Conservation (phyloP, 257 asterid species). For the Striga asiatica region DNA sequence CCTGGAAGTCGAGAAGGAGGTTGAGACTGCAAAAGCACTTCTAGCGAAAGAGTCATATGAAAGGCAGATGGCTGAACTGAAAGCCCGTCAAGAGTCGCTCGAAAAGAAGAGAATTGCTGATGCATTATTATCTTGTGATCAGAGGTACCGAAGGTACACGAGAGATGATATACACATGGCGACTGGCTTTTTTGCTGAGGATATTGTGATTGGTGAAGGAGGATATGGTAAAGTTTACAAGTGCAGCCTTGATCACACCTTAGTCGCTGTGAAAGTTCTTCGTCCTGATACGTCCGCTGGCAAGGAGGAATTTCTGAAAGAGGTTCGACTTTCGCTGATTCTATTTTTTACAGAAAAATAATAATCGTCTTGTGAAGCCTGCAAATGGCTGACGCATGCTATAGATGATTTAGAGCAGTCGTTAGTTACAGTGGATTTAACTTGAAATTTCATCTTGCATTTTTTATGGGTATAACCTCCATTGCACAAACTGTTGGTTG, state of each 20-base stretch:
- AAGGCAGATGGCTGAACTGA: conserved; percentile 64
- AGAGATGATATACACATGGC: conserved; percentile 54
- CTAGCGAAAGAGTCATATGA: conserved; percentile 54
- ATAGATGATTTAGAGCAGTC: too few species aligned
- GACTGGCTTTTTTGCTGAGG: conserved; percentile 44
- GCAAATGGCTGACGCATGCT: too few species aligned
- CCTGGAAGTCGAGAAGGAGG: conserved; percentile 66
- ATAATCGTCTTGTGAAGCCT: too few species aligned
- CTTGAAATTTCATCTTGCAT: too few species aligned
- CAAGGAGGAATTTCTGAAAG: conserved; percentile 71
- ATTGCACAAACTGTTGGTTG: too few species aligned
- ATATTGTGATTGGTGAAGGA: conserved; percentile 68
- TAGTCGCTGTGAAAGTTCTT: conserved; percentile 73
- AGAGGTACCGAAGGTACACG: conserved; percentile 67
- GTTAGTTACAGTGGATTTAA: too few species aligned
- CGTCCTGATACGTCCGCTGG: conserved; percentile 42
- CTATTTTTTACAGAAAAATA: neutral
- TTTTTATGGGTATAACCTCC: too few species aligned
- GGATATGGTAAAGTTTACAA: conserved; percentile 82
- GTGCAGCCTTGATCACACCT: conserved; percentile 64
- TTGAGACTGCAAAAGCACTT: conserved; percentile 46
- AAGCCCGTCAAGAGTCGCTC: conserved; percentile 37
- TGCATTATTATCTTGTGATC: conserved; percentile 48
- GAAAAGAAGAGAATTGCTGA: conserved; percentile 55
- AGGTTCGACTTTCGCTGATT: conserved; percentile 34